Conservation (phyloP, 768 basidiomycete species). For the Russula ochroleuca region DNA sequence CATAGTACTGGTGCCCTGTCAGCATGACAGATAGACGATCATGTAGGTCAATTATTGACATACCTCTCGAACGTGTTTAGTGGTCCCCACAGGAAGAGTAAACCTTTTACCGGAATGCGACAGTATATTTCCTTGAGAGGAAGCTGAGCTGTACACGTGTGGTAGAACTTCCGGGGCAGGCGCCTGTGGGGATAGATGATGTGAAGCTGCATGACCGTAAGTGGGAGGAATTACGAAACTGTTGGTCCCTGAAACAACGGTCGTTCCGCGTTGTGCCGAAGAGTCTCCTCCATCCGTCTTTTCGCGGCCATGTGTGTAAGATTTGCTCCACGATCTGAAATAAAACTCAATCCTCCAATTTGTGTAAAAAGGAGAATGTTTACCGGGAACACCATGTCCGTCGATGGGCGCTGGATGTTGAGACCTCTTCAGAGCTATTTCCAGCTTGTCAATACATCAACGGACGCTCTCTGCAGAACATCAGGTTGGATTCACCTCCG, state of each 20-base stretch:
- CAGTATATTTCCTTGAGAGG: slow-evolving; percentile 56
- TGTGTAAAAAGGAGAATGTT: background rate
- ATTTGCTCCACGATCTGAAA: slow-evolving; percentile 12
- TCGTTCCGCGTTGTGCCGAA: slow-evolving; percentile 58
- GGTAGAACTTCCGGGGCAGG: slow-evolving; percentile 64
- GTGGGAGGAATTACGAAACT: slow-evolving; percentile 37
- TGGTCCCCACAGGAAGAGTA: slow-evolving; percentile 79
- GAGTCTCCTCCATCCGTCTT: slow-evolving; percentile 55
- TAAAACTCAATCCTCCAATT: background rate
- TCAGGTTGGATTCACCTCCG: slow-evolving; percentile 42
- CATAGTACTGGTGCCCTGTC: slow-evolving; percentile 40
- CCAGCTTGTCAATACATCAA: slow-evolving; percentile 22
- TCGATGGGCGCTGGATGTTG: background rate
- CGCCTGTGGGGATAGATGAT: slow-evolving; percentile 37
- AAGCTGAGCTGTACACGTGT: slow-evolving; percentile 78
- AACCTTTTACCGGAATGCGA: slow-evolving; percentile 75
- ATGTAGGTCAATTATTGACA: slow-evolving; percentile 15
- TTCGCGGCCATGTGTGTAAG: slow-evolving; percentile 37
- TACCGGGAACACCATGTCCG: slow-evolving; percentile 1
- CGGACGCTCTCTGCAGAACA: background rate
- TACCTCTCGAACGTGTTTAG: slow-evolving; percentile 63
- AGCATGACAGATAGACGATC: background rate
- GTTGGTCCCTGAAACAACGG: slow-evolving; percentile 58
- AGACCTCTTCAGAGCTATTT: slow-evolving; percentile 5
- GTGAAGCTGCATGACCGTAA: slow-evolving; percentile 1